Evolutionary conservation across 139 green algal species (phyloP).

Genomic region (Pseudopediastrum boryanum): DNA sequence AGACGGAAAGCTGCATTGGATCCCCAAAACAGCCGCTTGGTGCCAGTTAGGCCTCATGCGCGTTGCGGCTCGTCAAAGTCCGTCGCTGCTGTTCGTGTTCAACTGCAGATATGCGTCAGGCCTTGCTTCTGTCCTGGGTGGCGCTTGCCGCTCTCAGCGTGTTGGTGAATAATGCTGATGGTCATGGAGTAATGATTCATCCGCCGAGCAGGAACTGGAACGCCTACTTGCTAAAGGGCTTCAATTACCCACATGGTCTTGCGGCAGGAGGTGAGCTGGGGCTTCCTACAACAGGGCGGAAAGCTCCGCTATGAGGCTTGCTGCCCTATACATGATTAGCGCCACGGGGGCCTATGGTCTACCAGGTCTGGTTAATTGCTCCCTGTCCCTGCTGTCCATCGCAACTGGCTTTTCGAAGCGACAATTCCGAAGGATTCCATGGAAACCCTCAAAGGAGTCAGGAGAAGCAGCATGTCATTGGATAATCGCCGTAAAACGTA

Average conservation of each 20-base stretch:
- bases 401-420: not conserved
- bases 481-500: not conserved
- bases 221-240: conserved; percentile 1
- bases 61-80: not conserved
- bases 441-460: not conserved
- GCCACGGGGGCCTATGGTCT: not conserved
- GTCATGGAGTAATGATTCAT: conserved; percentile 23
- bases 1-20: not conserved
- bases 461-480: not conserved
- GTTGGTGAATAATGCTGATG: not conserved
- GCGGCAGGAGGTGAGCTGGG: conserved; percentile 15
- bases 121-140: not conserved
- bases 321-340: not conserved
- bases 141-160: not conserved
- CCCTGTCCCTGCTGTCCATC: no score
- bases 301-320: not conserved
- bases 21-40: not conserved
- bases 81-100: not conserved
- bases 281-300: not conserved
- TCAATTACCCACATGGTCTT: conserved; percentile 10
- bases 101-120: not conserved
- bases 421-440: not conserved
- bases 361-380: not conserved
- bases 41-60: not conserved
- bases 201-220: conserved; percentile 16